Evolutionary conservation across 73 alveolate genomes (phyloP), one percentile per base, ranked within the genome.

Genomic region (Blepharisma japonicum): DNA sequence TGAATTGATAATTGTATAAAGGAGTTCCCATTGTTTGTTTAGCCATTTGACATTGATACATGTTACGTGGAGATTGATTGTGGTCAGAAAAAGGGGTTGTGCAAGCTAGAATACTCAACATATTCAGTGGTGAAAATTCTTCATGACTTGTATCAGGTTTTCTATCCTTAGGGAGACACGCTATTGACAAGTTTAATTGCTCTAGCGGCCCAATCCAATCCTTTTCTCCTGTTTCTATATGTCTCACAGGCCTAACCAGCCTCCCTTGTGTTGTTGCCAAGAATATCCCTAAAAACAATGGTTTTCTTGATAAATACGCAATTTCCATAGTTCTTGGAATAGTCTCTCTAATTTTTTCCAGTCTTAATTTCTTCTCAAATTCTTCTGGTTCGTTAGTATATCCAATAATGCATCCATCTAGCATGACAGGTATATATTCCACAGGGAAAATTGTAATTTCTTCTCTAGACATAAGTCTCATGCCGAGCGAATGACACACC

Each of bases 11-110:
- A 80, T 94, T 95, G 86, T 93, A 98, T 89, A 89, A 94, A 2
- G 99, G 98, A 20, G 98, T 92, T 20, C 99, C 99, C 99, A 98
- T 94, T 11, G 99, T 98, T 91, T 98, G 97, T 89, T 98, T 98
- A 47, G 98, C 98, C 99, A 98, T 98, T 86, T 97, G 94, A 89
- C 99, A 97, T 80, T 96, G 97, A 89, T 97, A 97, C 99, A 96
- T 96, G 84, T 97, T 97, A 51, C 99, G 81, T 1, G 99, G 99
- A 54, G 98, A 89, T 84, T 98, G 96, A 90, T 98, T 98, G 90
- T 97, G 97, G 71, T 98, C 98, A 32, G 98, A 88, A 89, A 98
- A 98, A 50, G 99, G 99, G 6, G 96, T 96, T 71, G 91, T 86
- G 0, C 98, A 92, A 7, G 99, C 99, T 55, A 96, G 78, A 55